Conservation (phyloP, 1,284 basidiomycete species). For the Pyrrhoderma lamaoense region DNA sequence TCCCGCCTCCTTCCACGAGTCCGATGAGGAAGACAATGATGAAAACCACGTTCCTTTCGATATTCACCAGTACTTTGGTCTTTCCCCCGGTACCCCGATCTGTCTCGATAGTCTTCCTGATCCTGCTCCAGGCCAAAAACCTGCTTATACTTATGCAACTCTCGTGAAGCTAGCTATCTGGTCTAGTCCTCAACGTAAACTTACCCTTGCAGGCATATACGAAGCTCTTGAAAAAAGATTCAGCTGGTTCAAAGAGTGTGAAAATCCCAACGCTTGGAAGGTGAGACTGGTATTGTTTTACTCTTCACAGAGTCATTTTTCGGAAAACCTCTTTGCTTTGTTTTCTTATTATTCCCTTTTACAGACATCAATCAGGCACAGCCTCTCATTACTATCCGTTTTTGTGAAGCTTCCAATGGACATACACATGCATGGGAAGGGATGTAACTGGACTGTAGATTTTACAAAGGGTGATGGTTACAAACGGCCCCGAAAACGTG, state of each 20-base stretch:
- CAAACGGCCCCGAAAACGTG: conserved; percentile 56
- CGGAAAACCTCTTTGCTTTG: background rate
- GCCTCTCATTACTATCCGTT: conserved; percentile 77
- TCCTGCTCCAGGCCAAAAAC: conserved; percentile 42
- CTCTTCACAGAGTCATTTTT: conserved; percentile 12
- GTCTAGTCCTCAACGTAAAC: conserved; percentile 45
- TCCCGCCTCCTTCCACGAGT: conserved; percentile 15
- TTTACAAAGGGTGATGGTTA: conserved; percentile 51
- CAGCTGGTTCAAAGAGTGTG: conserved; percentile 46
- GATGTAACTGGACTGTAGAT: conserved; percentile 65
- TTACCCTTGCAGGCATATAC: conserved; percentile 65
- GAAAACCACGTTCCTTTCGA: conserved; percentile 6
- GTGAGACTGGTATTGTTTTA: conserved; percentile 29
- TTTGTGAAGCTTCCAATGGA: conserved; percentile 61
- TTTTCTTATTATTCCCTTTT: too few species aligned
- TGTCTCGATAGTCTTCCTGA: conserved; percentile 46
- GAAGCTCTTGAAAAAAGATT: conserved; percentile 50
- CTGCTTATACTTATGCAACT: conserved; percentile 47
- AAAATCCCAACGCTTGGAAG: conserved; percentile 51
- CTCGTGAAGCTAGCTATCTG: conserved; percentile 68
- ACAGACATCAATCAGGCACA: conserved; percentile 84
- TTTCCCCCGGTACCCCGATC: conserved; percentile 29
- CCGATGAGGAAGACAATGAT: conserved; percentile 8
- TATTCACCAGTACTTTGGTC: conserved; percentile 13
- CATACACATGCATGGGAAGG: conserved; percentile 65